Base-by-base conservation (phyloP, 176 grass and related monocot genomes). In the Avena insularis region DNA sequence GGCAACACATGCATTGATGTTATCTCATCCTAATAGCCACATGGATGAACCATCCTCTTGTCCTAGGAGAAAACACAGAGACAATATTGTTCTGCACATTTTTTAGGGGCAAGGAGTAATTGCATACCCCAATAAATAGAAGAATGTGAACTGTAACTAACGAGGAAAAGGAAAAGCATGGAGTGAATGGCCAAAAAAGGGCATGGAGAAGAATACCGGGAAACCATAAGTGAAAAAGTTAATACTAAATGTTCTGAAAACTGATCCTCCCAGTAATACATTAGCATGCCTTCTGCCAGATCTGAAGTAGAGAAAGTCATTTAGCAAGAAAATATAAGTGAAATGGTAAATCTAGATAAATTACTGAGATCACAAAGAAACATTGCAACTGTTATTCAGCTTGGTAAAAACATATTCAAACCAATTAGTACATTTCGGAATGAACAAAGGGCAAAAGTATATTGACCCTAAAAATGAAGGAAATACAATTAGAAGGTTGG, bases 181-280 rank as follows among this genome's bases (percentile, higher is more conserved):
- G 33, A 87, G 6, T 33, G 47, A 77, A 31, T 31, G 48, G 21
- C 48, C 48, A 40, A 51, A 63, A 78, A 48, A 88, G 67, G 54
- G 21, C 8, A 86, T 73, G 27, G 80, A 78, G 40, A 86, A 72
- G 58, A 79, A 64, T 98, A 98, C 96, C 88, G 96, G 96, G 82
- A 98, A 98, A 31, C 96, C 96, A 68, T 98, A 95, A 86, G 90
- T 98, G 84, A 98, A 98, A 88, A 98, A 98, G 78, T 98, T 98
- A 71, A 98, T 95, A 71, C 93, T 88, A 83, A 98, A 95, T 80
- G 89, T 94, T 73, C 90, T 85, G 78, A 95, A 95, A 91, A 92
- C 81, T 66, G 88, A 91, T 86, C 90, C 91, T 80, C 86, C 79
- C 45, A 98, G 71, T 59, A 98, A 84, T 71, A 98, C 85, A 79